Base-by-base conservation (phyloP, 2,329 filamentous ascomycete genomes). In the Tolypocladium cylindrosporum region DNA sequence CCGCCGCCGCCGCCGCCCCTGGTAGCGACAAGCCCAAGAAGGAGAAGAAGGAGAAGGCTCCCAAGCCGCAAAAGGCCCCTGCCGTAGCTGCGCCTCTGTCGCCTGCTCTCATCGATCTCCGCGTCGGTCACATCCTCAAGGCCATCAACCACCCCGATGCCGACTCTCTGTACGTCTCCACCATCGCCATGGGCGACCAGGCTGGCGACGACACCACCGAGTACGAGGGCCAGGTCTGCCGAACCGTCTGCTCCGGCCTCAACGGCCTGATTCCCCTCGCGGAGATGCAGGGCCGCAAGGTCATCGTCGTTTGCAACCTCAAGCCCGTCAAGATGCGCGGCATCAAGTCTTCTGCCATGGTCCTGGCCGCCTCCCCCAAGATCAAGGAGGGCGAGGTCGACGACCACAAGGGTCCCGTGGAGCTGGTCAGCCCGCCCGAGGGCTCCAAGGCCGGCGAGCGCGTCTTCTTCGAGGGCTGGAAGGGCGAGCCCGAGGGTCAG, bases 311-410 rank as follows among this genome's bases (percentile, higher is more conserved):
- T 27, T 96, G 91, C 81, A 99, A 99, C 76, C 84, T 99, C 65
- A 99, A 99, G 82, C 94, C 94, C 55, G 94, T 97, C 73, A 99
- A 95, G 74, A 99, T 99, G 94, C 90, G 94, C 63, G 94, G 94
- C 64, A 81, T 85, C 77, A 85, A 85, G 77, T 85, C 82, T 3
- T 82, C 77, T 65, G 82, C 92, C 68, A 97, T 99, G 94, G 94
- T 99, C 19, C 83, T 99, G 43, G 94, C 94, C 11, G 94, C 94
- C 2, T 96, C 91, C 21, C 94, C 93, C n/a, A 81, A 82, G 60
- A 73, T 89, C 54, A 86, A 87, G 68, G 89, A 93, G 68, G 93
- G 91, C 51, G 92, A 91, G 69, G 88, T 83, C 54, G 87, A 90
- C 69, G 85, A 93, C 72, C 91, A 96, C 78, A 91, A 87, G 63